Conservation (phyloP, 1,284 basidiomycete genomes). For the Marasmius fiardii region DNA sequence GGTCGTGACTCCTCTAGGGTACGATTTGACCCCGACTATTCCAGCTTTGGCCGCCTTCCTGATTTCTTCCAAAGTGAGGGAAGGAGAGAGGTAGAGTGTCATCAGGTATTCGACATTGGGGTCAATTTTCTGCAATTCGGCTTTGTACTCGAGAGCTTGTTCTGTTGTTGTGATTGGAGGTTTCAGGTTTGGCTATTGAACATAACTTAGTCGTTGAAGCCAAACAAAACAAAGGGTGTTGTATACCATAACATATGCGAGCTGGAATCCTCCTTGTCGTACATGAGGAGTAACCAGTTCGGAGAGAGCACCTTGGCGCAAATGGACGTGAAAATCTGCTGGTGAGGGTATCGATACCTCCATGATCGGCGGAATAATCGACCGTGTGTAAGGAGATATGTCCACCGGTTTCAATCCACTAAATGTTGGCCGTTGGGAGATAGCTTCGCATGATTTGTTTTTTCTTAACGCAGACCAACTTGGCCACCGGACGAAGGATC, state of each 20-base stretch:
- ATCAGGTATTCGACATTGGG: conserved; percentile 86
- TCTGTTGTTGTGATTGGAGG: conserved; percentile 90
- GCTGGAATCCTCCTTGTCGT: conserved; percentile 80
- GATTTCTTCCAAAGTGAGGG: conserved; percentile 90
- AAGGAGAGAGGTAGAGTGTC: conserved; percentile 92
- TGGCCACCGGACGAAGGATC: too few relatives aligned
- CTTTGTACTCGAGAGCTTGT: conserved; percentile 81
- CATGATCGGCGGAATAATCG: conserved; percentile 20
- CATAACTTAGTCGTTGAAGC: conserved; percentile 17
- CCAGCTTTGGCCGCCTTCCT: conserved; percentile 83
- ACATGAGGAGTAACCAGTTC: conserved; percentile 92
- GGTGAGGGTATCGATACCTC: conserved; percentile 64
- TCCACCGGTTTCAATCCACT: too few relatives aligned
- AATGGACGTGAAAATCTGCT: conserved; percentile 96
- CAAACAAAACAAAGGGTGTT: conserved; percentile 8
- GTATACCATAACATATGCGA: conserved; percentile 96
- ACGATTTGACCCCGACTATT: conserved; percentile 93
- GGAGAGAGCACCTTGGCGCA: conserved; percentile 85
- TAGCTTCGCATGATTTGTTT: too few relatives aligned
- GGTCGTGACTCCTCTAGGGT: conserved; percentile 97
- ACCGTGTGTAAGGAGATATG: neutral
- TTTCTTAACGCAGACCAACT: too few relatives aligned
- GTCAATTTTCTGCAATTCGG: conserved; percentile 73
- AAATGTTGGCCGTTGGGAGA: too few relatives aligned
- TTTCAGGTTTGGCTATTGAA: conserved; percentile 82